Base-by-base conservation (phyloP, 73 alveolate genomes). In the Paramecium biaurelia region DNA sequence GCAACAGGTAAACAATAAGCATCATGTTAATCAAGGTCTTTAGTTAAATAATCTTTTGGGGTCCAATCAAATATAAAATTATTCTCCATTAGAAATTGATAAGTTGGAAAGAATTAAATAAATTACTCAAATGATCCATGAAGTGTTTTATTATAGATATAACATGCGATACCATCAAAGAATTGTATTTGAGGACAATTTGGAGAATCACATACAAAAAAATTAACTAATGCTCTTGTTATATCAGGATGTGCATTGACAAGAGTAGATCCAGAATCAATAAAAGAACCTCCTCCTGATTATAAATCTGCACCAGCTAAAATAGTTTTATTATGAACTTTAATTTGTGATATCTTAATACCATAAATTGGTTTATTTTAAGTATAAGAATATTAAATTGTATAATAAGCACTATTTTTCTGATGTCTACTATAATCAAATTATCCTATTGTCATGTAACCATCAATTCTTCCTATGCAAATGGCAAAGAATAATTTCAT, bases 391-490 rank as follows among this genome's bases (percentile, higher is more conserved):
- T 74, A 74, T 6, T 11, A 1, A 10, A 74, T 74, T 32, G 57
- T 35, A 37, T 74, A 43, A 74, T 32, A 32, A 14, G 87, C 59
- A 74, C 88, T 23, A 20, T 68, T 68, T 14, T 53, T 30, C 30
- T 32, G 11, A 68, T 86, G 93, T 9, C 84, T 53, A 24, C 49
- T 63, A 20, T 57, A 58, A 63, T 95, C 86, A 58, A 92, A 93
- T 24, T 97, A 96, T 7, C 99, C 99, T 37, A 97, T 93, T 2
- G 96, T 76, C 93, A 97, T 95, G 56, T 89, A 96, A 58, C 99
- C 99, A 49, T 92, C 86, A 21, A 70, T 74, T 8, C 74, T 26
- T n/a, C 97, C 96, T 49, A 97, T 92, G 87, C 99, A 97, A 24
- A 97, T 57, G 15, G 97, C 41, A 82, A 97, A 97, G 82, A 93